Base-by-base conservation (phyloP, 2,329 filamentous ascomycete species). In the Zymoseptoria tritici region DNA sequence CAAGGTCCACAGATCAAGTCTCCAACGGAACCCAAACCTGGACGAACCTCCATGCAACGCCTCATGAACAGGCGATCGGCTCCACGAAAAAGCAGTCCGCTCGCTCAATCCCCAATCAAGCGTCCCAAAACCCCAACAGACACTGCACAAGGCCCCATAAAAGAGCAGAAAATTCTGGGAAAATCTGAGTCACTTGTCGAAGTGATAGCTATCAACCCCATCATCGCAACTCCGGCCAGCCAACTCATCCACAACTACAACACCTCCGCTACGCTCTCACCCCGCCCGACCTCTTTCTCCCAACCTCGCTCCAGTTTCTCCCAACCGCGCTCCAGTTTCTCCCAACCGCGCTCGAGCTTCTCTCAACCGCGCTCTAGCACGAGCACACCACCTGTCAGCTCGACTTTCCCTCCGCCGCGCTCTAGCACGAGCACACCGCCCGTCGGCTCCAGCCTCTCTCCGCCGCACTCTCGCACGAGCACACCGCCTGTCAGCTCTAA, bases 1-100 rank as follows among this genome's bases (percentile, higher is more conserved):
- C 62, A 55, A 60, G 58, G 9, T 61, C 64, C 19, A 58, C 59
- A 46, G 51, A 50, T 57, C 55, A 6, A 52, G 57, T 16, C 54
- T 21, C 59, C 62, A 4, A 58, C 26, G 36, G 46, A 50, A 20
- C 22, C 52, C 57, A 46, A 52, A 2, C 16, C 31, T 50, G 57
- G 26, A 13, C 53, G 57, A 49, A 29, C 22, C n/a, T 55, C 56
- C 46, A 20, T 53, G 24, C 36, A 46, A n/a, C 36, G 36, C 36
- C 36, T 46, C 16, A 46, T 46, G 13, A n/a, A 46, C 36, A 11
- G 36, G 13, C 36, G 36, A 46, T 46, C 36, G 1, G 13, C 36
- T 46, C 36, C 36, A 46, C 36, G 36, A 3, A 46, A 46, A 11
- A 46, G 36, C 36, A 46, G 36, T 16, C 36, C 36, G 11, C 36